A percentile compares a stretch with the other conserved stretches of the same genome.
Conservation (phyloP, 768 basidiomycete species). For the Leucogyrophana mollusca region DNA sequence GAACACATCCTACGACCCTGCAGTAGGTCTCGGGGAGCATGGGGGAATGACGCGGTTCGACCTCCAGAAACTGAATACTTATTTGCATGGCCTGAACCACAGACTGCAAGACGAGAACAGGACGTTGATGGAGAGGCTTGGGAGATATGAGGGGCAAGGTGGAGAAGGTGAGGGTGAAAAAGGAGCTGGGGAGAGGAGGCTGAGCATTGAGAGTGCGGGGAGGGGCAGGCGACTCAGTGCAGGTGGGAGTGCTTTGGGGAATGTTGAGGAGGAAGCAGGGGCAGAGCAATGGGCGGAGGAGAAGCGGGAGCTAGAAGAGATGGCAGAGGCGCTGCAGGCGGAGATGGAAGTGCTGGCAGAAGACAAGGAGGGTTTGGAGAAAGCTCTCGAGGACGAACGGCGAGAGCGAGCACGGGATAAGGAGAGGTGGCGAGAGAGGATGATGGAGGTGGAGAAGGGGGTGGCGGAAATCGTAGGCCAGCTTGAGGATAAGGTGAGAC, state of each 20-base stretch:
- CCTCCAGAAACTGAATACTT: conserved; percentile 80
- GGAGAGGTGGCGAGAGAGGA: conserved; percentile 67
- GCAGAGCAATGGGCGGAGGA: conserved; percentile 75
- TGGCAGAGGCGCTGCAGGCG: conserved; percentile 36
- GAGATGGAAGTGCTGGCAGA: conserved; percentile 38
- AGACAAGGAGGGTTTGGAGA: conserved; percentile 46
- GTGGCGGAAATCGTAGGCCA: conserved; percentile 66
- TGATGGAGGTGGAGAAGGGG: conserved; percentile 69
- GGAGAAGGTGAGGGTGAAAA: conserved; percentile 25
- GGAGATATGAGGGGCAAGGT: conserved; percentile 52
- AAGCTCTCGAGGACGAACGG: conserved; percentile 52
- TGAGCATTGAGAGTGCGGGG: conserved; percentile 27
- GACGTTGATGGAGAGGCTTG: conserved; percentile 52
- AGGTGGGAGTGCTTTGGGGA: conserved; percentile 50
- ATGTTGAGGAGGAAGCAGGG: conserved; percentile 60
- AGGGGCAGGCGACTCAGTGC: conserved; percentile 50
- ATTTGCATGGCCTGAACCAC: conserved; percentile 82
- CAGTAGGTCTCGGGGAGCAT: conserved; percentile 68
- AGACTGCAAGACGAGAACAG: conserved; percentile 86
- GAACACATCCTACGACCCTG: conserved; percentile 88
- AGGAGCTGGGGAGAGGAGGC: conserved; percentile 22
- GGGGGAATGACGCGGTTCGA: conserved; percentile 79
- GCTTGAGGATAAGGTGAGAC: conserved; percentile 54
- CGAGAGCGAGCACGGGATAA: conserved; percentile 63
- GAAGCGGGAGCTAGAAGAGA: conserved; percentile 52